phyloP scores from a whole-genome alignment of 1,139 yeast genomes.

The Entelexis paramagnoliae region DNA sequence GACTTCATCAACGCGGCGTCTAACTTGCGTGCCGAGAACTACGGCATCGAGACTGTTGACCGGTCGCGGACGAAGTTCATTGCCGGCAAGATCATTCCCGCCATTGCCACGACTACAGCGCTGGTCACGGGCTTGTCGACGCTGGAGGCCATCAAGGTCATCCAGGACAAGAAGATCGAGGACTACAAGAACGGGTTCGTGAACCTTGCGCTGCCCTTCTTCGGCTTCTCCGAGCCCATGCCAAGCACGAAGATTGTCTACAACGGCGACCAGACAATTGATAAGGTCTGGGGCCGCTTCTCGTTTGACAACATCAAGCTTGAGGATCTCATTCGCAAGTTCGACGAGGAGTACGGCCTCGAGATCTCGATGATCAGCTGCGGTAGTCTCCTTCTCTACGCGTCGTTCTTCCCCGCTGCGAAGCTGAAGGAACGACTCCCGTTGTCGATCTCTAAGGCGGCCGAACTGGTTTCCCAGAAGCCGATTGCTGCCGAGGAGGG shows the following conservation, averaged over 20 bases:
- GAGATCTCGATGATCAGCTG: conserved; percentile 85
- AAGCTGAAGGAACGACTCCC: conserved; percentile 69
- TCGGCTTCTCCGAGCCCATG: conserved; percentile 94
- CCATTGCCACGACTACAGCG: conserved; percentile 97
- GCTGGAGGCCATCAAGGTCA: conserved; percentile 83
- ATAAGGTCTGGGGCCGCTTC: conserved; percentile 92
- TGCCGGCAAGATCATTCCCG: conserved; percentile 89
- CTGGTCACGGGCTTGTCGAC: conserved; percentile 91
- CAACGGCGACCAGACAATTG: conserved; percentile 61
- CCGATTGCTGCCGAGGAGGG: conserved; percentile 66
- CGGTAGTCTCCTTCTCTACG: conserved; percentile 81
- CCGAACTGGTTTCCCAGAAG: conserved; percentile 74
- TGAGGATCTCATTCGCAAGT: conserved; percentile 62
- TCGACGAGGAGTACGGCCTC: conserved; percentile 70
- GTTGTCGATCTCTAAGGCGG: conserved; percentile 59
- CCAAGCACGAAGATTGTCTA: conserved; percentile 73
- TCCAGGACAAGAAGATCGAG: conserved; percentile 63
- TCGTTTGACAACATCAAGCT: conserved; percentile 67
- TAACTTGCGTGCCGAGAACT: conserved; percentile 87
- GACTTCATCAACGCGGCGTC: conserved; percentile 97
- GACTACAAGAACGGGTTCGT: conserved; percentile 89
- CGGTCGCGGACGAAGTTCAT: conserved; percentile 66
- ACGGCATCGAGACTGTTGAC: conserved; percentile 53
- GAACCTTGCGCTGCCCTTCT: conserved; percentile 88
- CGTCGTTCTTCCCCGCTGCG: conserved; percentile 88